Evolutionary conservation across 2,329 filamentous ascomycete genomes (phyloP).

Genomic region (Cryphonectria nitschkei): DNA sequence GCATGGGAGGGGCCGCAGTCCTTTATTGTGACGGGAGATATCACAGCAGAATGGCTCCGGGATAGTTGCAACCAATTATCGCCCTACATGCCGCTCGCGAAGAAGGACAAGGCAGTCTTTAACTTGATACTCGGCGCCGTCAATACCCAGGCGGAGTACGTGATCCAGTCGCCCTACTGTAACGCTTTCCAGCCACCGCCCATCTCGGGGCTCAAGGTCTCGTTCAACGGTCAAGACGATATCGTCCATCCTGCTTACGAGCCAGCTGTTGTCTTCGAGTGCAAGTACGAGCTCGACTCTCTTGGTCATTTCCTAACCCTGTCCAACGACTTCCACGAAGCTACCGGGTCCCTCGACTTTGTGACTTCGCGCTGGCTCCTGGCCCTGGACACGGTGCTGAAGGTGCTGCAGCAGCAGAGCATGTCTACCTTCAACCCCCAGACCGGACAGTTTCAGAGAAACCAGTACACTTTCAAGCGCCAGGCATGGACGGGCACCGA

Average conservation of each 20-base stretch:
- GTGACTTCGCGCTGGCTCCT: constrained; percentile 76
- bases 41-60: constrained; percentile 90
- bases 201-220: constrained; percentile 72
- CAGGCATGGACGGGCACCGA: constrained; percentile 83
- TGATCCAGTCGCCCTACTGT: constrained; percentile 94
- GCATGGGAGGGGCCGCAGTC: constrained; percentile 85
- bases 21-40: constrained; percentile 90
- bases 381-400: constrained; percentile 75
- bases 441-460: constrained; percentile 66
- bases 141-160: constrained; percentile 93
- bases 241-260: constrained; percentile 86
- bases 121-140: constrained; percentile 88
- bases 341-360: constrained; percentile 78
- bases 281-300: constrained; percentile 98
- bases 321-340: constrained; percentile 81
- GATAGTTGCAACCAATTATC: constrained; percentile 90
- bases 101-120: constrained; percentile 77
- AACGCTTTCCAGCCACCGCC: constrained; percentile 97
- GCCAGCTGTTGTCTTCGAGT: constrained; percentile 86
- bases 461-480: constrained; percentile 87
- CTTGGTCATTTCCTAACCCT: constrained; percentile 88
- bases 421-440: constrained; percentile 76
- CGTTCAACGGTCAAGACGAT: constrained; percentile 81
- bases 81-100: constrained; percentile 85
- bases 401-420: constrained; percentile 78